Base-by-base conservation (phyloP, 1,284 basidiomycete genomes). In the Filobasidium uniguttulatum region DNA sequence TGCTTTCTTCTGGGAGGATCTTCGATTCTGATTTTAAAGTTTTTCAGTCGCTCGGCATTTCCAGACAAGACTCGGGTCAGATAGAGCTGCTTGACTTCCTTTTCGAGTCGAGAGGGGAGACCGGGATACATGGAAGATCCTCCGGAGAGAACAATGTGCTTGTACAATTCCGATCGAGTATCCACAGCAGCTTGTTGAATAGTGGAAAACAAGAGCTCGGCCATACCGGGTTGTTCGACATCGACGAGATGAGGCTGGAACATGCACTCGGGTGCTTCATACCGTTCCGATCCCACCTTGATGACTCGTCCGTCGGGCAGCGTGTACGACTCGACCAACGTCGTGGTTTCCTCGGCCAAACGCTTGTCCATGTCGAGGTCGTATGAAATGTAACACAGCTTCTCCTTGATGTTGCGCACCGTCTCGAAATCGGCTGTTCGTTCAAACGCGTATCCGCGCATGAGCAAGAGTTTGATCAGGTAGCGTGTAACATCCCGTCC, bases 221-320 rank as follows among this genome's bases (percentile, higher is more conserved):
- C 93, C 49, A 97, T 82, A 49, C 94, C 94, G 1, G 89, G 86
- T 65, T 97, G 91, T 67, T 98, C 94, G 52, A 98, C 76, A 59
- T 98, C 94, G 48, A 98, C 89, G 7, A 99, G 77, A 69, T 96
- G 88, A 22, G 94, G 94, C 70, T 99, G 91, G 82, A 99, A 98
- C 87, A 98, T 90, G 73, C 94, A 98, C 71, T 98, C 94, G 10
- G 94, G 94, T n/a, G 93, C 94, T 71, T 96, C 89, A 67, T 96
- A 99, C n/a, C 94, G 83, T 68, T 99, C 94, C 1, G 88, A 89
- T 23, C 93, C 94, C 49, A 98, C 88, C 75, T 94, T 96, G 77
- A 98, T 96, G 28, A 78, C 79, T 40, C 94, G 83, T 2, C 94
- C 94, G 63, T 98, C 93, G 2, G 94, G 94, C 25, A 98, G 82